Evolutionary conservation across 352 stramenopile genomes (phyloP), one percentile per base, ranked within the genome.

Genomic region (Globisporangium paddicum): DNA sequence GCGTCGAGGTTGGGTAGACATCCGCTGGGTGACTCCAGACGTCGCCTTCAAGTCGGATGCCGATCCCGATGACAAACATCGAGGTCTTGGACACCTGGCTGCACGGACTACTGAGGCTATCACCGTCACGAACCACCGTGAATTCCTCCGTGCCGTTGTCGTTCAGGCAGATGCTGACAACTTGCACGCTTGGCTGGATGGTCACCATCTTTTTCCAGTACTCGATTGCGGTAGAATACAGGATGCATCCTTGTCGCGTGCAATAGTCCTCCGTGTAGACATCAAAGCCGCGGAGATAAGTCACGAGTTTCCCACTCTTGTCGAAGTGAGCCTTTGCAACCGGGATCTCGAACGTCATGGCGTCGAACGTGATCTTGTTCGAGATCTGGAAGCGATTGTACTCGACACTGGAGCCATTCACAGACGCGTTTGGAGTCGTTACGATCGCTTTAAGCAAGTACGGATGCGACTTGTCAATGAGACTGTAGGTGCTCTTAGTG

Each of bases 281-380:
- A n/a, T n/a, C n/a, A n/a, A n/a, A n/a, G n/a, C n/a, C n/a, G n/a
- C n/a, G n/a, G n/a, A n/a, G n/a, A n/a, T n/a, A n/a, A n/a, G n/a
- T n/a, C n/a, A n/a, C n/a, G n/a, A n/a, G n/a, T n/a, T 35, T 19
- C 18, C 0, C 11, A 3, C 19, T 28, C 28, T 2, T 21, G 3
- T n/a, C 11, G 26, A 19, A 28, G 14, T 18, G n/a, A n/a, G n/a
- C n/a, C n/a, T 38, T 32, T 2, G 2, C 26, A 8, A 49, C 5
- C 7, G 58, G 46, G 41, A 63, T 41, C 45, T 68, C 58, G 11
- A 73, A n/a, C 9, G 67, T 66, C 44, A 73, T 2, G 9, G 63
- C 42, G n/a, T 73, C 63, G 18, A 63, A 55, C 18, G 25, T 50
- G 10, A 71, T 40, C 18, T 21, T 57, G 13, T 63, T 34, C 3